phyloP scores from a whole-genome alignment of 2,329 filamentous ascomycete genomes.

The Tolypocladium sp. region DNA sequence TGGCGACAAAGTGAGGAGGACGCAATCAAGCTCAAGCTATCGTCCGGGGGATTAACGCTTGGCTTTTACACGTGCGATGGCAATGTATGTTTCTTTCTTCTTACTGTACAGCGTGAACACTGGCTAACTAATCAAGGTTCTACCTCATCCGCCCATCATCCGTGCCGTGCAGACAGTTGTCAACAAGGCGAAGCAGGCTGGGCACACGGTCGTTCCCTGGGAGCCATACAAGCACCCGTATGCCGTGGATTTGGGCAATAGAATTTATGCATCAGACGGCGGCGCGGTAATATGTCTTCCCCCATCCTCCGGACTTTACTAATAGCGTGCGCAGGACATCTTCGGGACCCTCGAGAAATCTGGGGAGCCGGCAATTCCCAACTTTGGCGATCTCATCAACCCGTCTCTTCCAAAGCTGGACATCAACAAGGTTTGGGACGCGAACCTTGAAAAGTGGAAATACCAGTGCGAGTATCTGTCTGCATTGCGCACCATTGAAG shows the following conservation, averaged over 20 bases:
- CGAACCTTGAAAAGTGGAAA: constrained; percentile 22
- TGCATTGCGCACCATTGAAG: constrained; percentile 9
- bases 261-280: constrained; percentile 18
- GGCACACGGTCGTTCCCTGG: constrained; percentile 20
- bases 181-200: constrained; percentile 13
- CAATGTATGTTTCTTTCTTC: background rate
- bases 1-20: constrained; percentile 24
- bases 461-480: constrained; percentile 23
- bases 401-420: constrained; percentile 11
- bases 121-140: background rate
- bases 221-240: constrained; percentile 18
- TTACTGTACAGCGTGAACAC: background rate
- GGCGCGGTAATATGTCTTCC: constrained; percentile 11
- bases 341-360: constrained; percentile 14
- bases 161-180: constrained; percentile 16
- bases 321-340: constrained; percentile 14
- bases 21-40: constrained; percentile 11
- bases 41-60: constrained; percentile 13
- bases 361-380: constrained; percentile 27
- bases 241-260: constrained; percentile 14
- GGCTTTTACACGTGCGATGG: constrained; percentile 23
- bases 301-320: background rate
- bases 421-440: constrained; percentile 14
- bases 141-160: background rate
- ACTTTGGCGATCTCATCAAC: constrained; percentile 13